A percentile compares a stretch with the other conserved stretches of the same genome.
Evolutionary conservation across 2,329 filamentous ascomycete species (phyloP).

Genomic region (Plectosphaerella plurivora): DNA sequence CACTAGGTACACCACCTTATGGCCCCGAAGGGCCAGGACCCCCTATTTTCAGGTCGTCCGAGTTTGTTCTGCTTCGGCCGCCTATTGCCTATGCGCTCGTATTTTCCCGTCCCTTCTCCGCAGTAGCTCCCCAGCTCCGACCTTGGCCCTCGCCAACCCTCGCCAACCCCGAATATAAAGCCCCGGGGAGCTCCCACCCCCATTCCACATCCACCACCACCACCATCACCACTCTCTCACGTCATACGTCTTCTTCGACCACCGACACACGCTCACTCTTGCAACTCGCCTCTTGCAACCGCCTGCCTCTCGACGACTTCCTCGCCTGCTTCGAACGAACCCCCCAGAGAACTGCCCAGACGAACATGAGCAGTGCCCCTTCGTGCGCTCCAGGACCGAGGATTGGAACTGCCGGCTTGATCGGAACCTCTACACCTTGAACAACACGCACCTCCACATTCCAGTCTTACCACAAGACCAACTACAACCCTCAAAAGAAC

Average conservation of each 20-base stretch:
- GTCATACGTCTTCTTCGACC: background rate
- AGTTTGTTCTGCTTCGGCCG: no score
- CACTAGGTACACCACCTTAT: no score
- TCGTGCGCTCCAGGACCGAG: slow-evolving; percentile 11
- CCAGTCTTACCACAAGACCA: slow-evolving; percentile 1
- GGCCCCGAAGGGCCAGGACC: no score
- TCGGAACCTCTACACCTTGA: slow-evolving; percentile 3
- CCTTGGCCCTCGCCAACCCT: background rate
- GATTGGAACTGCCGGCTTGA: slow-evolving; percentile 13
- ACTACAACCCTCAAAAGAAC: slow-evolving; percentile 7
- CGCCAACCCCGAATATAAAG: background rate
- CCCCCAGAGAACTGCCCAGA: background rate
- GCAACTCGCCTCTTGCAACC: background rate
- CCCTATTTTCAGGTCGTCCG: no score
- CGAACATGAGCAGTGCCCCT: slow-evolving; percentile 14
- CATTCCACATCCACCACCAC: background rate
- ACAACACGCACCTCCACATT: background rate
- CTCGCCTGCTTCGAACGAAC: no score
- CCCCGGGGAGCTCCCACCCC: background rate
- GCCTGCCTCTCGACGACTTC: no score
- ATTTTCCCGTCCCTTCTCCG: background rate
- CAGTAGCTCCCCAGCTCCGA: background rate
- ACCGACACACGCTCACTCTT: background rate
- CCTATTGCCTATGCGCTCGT: background rate
- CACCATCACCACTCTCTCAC: background rate